A percentile compares a stretch with the other conserved stretches of the same genome.
phyloP scores from a whole-genome alignment of 1,284 basidiomycete genomes.

The Polyporus tsugae region DNA sequence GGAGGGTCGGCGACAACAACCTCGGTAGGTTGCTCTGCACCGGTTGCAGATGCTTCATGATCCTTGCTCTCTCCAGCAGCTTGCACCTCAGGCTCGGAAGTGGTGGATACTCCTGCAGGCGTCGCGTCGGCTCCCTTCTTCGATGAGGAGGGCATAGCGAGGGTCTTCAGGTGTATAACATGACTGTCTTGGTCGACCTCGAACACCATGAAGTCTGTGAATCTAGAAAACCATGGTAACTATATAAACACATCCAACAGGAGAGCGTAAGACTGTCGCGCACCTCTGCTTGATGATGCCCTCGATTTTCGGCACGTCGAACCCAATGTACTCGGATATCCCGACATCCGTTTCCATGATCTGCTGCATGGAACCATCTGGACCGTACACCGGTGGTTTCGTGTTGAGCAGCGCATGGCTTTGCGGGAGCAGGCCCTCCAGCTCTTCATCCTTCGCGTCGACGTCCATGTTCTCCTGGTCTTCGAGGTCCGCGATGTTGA shows the following conservation, averaged over 20 bases:
- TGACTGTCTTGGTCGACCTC: constrained; percentile 86
- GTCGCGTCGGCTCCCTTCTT: constrained; percentile 41
- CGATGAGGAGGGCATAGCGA: constrained; percentile 71
- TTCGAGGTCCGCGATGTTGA: constrained; percentile 30
- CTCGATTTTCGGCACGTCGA: constrained; percentile 74
- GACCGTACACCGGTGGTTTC: constrained; percentile 54
- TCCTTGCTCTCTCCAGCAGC: constrained; percentile 7
- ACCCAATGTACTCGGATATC: constrained; percentile 87
- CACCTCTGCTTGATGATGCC: constrained; percentile 97
- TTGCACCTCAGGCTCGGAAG: constrained; percentile 11
- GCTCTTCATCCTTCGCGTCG: constrained; percentile 23
- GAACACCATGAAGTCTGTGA: constrained; percentile 93
- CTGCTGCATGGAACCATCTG: constrained; percentile 58
- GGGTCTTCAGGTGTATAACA: constrained; percentile 80
- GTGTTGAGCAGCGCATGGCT: constrained; percentile 73
- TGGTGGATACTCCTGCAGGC: constrained; percentile 14
- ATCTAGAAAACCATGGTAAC: constrained; percentile 56
- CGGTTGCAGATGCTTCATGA: neutral
- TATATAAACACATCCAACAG: neutral
- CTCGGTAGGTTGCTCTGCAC: neutral
- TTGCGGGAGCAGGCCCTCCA: constrained; percentile 69
- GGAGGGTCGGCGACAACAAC: neutral
- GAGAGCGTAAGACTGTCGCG: constrained; percentile 26
- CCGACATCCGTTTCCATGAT: constrained; percentile 88
- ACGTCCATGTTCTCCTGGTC: constrained; percentile 17